These are phyloP conservation scores for Malus sieversii DNA, from an alignment of 306 rosid species.

Conservation along the genomic window DNA sequence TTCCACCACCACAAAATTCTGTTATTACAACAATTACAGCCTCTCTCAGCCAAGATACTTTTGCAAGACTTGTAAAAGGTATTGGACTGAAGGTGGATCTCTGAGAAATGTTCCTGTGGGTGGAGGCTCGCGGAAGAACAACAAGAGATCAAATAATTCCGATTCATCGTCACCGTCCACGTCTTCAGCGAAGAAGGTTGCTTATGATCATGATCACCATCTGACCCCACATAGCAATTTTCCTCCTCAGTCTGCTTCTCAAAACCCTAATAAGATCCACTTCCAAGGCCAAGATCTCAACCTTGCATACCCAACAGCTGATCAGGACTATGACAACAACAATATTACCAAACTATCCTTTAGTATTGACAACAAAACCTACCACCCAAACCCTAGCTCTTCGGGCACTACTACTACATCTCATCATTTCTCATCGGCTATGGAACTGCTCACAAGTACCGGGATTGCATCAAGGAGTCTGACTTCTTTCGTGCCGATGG, in stretches of 20 bases:
- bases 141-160: conserved; percentile 49
- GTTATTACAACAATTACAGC: conserved; percentile 92
- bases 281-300: conserved; percentile 78
- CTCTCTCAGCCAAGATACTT: conserved; percentile 95
- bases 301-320: conserved; percentile 54
- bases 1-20: conserved; percentile 90
- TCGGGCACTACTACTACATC: conserved; percentile 10
- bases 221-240: conserved; percentile 17
- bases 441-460: conserved; percentile 55
- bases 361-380: conserved; percentile 23
- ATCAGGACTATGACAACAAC: conserved; percentile 26
- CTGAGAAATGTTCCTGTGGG: conserved; percentile 94
- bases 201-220: conserved; percentile 16
- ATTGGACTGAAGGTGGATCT: conserved; percentile 99
- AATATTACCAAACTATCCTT: conserved; percentile 32
- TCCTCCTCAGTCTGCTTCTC: conserved; percentile 38
- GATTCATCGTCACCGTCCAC: conserved; percentile 26
- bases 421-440: conserved; percentile 36
- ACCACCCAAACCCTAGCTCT: conserved; percentile 30
- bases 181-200: conserved; percentile 33
- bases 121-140: conserved; percentile 84
- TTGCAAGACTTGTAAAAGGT: conserved; percentile 93
- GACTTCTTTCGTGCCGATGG: conserved; percentile 55
- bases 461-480: conserved; percentile 63
- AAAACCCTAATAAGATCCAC: conserved; percentile 63